Base-by-base conservation (phyloP, 352 stramenopile genomes). In the Phytophthora parvispora region DNA sequence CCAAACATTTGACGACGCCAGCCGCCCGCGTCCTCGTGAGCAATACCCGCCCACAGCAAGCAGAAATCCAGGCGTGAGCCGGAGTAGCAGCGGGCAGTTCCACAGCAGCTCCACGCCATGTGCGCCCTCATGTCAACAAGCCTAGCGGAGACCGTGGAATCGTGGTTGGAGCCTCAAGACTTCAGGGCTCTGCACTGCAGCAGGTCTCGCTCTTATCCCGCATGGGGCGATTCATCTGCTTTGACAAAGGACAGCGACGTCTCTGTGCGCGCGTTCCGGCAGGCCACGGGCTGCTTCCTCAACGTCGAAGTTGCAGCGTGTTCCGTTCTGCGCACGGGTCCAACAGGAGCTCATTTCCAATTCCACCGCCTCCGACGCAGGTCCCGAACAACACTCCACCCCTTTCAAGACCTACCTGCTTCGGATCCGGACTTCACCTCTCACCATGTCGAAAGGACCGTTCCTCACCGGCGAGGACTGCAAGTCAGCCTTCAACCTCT, bases 401-500 rank as follows among this genome's bases (percentile, higher is more conserved):
- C 22, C 2, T n/a, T n/a, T 10, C 32, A 32, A 18, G 16, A 43
- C 36, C 5, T 43, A 28, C 56, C 43, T 61, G 18, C 67, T 12
- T 56, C 52, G 53, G 47, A 65, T 50, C 36, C 52, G 54, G 52
- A 55, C 45, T 50, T 42, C 25, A n/a, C n/a, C n/a, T 22, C 27
- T 63, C 53, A 62, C 51, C 40, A 75, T 74, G 60, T 16, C 54
- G n/a, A 69, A 70, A 67, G 69, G 67, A 18, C 58, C 65, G 8
- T 81, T 84, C 60, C 81, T 89, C 68, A 89, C 80, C 10, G 22
- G 64, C 22, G 84, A 92, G 68, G 84, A 92, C 59, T 56, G 69
- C 57, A 92, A 90, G 65, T 69, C 68, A 4, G 67, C 77, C 13
- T 88, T 87, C 73, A 89, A 86, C 62, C 77, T 90, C 67, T 86